phyloP scores from a whole-genome alignment of 768 basidiomycete species.

The Tephrocybe rancida region DNA sequence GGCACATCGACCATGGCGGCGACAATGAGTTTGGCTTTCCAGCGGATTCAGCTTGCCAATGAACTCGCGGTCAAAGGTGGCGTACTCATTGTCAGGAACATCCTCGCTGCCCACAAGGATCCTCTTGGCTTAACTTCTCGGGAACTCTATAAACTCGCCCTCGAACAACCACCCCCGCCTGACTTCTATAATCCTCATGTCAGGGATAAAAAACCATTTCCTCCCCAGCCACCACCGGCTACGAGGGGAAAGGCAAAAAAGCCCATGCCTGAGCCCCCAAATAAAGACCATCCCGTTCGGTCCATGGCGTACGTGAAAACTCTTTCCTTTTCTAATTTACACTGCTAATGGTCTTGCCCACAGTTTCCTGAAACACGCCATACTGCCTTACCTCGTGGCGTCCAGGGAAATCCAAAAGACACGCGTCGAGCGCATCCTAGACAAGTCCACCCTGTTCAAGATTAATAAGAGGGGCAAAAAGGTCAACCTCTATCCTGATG shows the following conservation, averaged over 20 bases:
- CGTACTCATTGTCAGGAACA: constrained; percentile 29
- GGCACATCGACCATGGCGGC: background rate
- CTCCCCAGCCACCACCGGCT: constrained; percentile 1
- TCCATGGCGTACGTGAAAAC: constrained; percentile 48
- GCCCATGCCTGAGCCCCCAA: constrained; percentile 31
- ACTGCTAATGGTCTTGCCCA: too few relatives aligned
- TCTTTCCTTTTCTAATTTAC: background rate
- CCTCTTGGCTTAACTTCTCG: constrained; percentile 36
- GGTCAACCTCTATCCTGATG: constrained; percentile 17
- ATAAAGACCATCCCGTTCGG: constrained; percentile 49
- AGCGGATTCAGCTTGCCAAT: constrained; percentile 12
- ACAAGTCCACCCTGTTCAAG: constrained; percentile 15
- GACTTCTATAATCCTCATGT: constrained; percentile 27
- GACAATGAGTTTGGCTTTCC: constrained; percentile 10
- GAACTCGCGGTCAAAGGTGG: constrained; percentile 18
- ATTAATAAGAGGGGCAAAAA: constrained; percentile 20
- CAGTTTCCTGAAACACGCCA: constrained; percentile 57
- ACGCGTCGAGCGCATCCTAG: constrained; percentile 30
- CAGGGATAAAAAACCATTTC: background rate
- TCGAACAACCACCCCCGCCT: constrained; percentile 28
- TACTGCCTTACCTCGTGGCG: constrained; percentile 50
- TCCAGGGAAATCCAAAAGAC: constrained; percentile 45
- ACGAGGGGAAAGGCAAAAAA: constrained; percentile 5
- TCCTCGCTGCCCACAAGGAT: constrained; percentile 27
- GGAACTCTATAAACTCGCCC: constrained; percentile 38